These are phyloP conservation scores for Trichoderma harzianum DNA, from an alignment of 2,329 filamentous ascomycete genomes.

Conservation along the genomic window DNA sequence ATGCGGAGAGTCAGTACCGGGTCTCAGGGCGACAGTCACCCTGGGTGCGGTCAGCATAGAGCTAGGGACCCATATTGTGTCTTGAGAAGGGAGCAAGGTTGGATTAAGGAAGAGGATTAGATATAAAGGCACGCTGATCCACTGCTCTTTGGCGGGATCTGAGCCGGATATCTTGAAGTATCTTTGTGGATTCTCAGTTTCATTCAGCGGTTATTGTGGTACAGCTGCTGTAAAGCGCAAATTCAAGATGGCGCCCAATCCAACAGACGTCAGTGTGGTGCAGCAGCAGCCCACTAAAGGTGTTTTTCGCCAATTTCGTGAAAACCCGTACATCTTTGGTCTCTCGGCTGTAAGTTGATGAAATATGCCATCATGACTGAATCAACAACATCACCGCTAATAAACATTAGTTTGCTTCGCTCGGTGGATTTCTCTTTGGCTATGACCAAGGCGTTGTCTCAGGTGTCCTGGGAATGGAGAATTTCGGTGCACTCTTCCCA, in stretches of 20 bases:
- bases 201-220: not conserved
- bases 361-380: not conserved
- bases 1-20: slow-evolving; percentile 8
- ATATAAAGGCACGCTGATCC: slow-evolving; percentile 10
- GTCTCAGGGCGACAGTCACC: slow-evolving; percentile 10
- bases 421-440: slow-evolving; percentile 45
- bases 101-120: not conserved
- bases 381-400: not conserved
- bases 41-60: slow-evolving; percentile 1
- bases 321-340: slow-evolving; percentile 44
- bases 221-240: not conserved
- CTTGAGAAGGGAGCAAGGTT: not conserved
- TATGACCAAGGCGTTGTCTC: slow-evolving; percentile 50
- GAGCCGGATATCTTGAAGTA: not conserved
- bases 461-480: slow-evolving; percentile 45
- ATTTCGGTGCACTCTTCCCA: slow-evolving; percentile 33
- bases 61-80: not conserved
- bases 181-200: not conserved
- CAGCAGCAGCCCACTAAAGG: slow-evolving; percentile 24
- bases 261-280: not conserved
- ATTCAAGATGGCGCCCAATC: not conserved
- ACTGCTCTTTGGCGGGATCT: not conserved
- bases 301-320: slow-evolving; percentile 28
- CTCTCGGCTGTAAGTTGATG: slow-evolving; percentile 37
- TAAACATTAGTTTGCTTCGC: slow-evolving; percentile 29